A percentile compares a stretch with the other conserved stretches of the same genome.
Evolutionary conservation across 2,329 filamentous ascomycete genomes (phyloP).

Genomic region (Bipolaris gigantea): DNA sequence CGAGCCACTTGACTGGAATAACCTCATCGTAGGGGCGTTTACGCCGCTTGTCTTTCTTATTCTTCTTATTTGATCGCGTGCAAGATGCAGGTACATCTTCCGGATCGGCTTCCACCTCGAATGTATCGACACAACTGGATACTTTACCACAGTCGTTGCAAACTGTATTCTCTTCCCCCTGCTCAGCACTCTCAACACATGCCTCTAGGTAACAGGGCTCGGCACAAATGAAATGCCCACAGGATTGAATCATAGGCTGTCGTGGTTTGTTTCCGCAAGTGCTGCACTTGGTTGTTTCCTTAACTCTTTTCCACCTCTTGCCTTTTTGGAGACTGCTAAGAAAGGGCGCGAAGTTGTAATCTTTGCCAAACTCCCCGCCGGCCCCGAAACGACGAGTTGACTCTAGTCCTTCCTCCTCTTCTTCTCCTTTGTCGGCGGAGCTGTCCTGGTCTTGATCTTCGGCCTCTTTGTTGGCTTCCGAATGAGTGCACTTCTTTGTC

Average conservation of each 20-base stretch:
- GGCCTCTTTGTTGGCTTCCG: constrained; percentile 3
- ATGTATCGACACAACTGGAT: constrained; percentile 26
- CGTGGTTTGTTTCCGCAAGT: constrained; percentile 47
- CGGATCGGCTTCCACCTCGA: constrained; percentile 22
- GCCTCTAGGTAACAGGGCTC: constrained; percentile 49
- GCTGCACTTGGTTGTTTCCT: constrained; percentile 50
- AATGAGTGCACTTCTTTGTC: constrained; percentile 5
- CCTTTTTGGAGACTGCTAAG: constrained; percentile 42
- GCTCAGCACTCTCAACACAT: constrained; percentile 31
- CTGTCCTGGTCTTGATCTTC: background rate
- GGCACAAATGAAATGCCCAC: constrained; percentile 60
- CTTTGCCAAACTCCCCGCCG: constrained; percentile 39
- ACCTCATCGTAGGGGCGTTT: constrained; percentile 27
- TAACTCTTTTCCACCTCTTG: constrained; percentile 44
- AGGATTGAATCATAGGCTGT: constrained; percentile 52
- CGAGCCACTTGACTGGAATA: constrained; percentile 46
- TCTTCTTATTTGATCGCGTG: constrained; percentile 22
- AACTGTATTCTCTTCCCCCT: background rate
- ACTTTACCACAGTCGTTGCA: constrained; percentile 43
- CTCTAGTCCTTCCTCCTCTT: background rate
- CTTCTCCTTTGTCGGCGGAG: background rate
- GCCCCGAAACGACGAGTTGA: background rate
- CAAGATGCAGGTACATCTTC: constrained; percentile 6
- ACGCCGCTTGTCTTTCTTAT: constrained; percentile 19
- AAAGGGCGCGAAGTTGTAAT: constrained; percentile 47